Evolutionary conservation across 495 filamentous ascomycete genomes (phyloP).

Genomic region (Hypomontagnella monticulosa): DNA sequence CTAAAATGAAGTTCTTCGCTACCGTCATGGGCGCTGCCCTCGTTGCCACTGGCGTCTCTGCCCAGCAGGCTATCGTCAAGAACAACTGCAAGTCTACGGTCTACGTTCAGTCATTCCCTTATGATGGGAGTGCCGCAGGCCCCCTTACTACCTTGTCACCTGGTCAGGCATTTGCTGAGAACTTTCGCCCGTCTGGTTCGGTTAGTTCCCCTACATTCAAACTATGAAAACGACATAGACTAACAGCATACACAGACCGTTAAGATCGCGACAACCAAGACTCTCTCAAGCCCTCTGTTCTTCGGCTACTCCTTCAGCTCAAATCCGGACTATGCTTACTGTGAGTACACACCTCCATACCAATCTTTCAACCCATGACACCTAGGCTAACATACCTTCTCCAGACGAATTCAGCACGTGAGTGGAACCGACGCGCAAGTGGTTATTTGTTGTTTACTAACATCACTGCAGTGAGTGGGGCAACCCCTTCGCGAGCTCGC

Average conservation of each 20-base stretch:
- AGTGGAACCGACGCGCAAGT: neutral
- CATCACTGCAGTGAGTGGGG: slow-evolving; percentile 31
- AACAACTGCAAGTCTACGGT: slow-evolving; percentile 38
- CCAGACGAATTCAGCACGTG: slow-evolving; percentile 42
- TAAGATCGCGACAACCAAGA: slow-evolving; percentile 52
- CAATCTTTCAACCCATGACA: neutral
- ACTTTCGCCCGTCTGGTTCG: slow-evolving; percentile 41
- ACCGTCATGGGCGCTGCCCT: slow-evolving; percentile 34
- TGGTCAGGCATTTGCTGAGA: slow-evolving; percentile 36
- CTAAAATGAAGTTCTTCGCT: slow-evolving; percentile 40
- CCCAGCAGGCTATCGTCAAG: slow-evolving; percentile 40
- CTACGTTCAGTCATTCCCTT: slow-evolving; percentile 46
- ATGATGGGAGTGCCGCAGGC: slow-evolving; percentile 38
- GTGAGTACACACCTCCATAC: slow-evolving; percentile 18
- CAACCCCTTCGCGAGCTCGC: slow-evolving; percentile 42
- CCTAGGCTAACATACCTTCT: slow-evolving; percentile 25
- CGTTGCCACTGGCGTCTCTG: slow-evolving; percentile 37
- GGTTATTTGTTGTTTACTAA: slow-evolving; percentile 2
- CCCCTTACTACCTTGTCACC: slow-evolving; percentile 30
- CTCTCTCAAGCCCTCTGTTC: slow-evolving; percentile 43
- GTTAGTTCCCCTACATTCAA: slow-evolving; percentile 28
- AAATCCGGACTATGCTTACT: slow-evolving; percentile 45
- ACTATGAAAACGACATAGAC: neutral
- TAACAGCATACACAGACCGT: slow-evolving; percentile 42
- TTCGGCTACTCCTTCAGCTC: slow-evolving; percentile 47